Conservation (phyloP, 2,329 filamentous ascomycete genomes). For the Nemania serpens region DNA sequence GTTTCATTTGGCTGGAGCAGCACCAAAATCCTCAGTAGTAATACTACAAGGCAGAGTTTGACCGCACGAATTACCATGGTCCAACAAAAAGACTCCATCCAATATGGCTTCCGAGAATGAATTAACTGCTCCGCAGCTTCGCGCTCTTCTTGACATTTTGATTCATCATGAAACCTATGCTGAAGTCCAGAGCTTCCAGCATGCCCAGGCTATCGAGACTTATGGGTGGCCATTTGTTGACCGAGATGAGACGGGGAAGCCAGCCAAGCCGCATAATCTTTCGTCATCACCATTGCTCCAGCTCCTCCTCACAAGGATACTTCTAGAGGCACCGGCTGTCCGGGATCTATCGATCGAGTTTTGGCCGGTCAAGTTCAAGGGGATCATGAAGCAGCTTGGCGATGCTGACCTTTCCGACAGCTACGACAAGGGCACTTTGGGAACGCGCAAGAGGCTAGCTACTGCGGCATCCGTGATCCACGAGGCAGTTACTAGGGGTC, state of each 20-base stretch:
- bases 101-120: slow-evolving; percentile 8
- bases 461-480: slow-evolving; percentile 72
- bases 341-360: slow-evolving; percentile 66
- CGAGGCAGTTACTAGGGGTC: slow-evolving; percentile 70
- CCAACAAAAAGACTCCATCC: not conserved
- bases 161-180: slow-evolving; percentile 64
- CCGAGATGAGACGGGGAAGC: slow-evolving; percentile 28
- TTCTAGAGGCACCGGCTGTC: slow-evolving; percentile 69
- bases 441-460: slow-evolving; percentile 74
- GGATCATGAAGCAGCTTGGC: slow-evolving; percentile 64
- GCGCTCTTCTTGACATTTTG: slow-evolving; percentile 63
- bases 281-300: slow-evolving; percentile 70
- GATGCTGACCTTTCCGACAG: slow-evolving; percentile 76
- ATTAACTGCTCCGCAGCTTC: slow-evolving; percentile 48
- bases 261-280: slow-evolving; percentile 35
- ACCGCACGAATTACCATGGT: not conserved
- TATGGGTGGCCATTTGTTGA: slow-evolving; percentile 72
- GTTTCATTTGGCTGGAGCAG: no score
- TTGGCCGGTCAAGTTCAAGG: slow-evolving; percentile 66
- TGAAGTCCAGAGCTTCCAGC: slow-evolving; percentile 75
- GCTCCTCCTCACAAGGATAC: slow-evolving; percentile 66
- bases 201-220: slow-evolving; percentile 63
- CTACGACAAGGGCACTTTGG: slow-evolving; percentile 78
- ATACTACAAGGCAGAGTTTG: no score
- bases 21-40: no score